These are phyloP conservation scores for Leccinellum luteum DNA, from an alignment of 768 basidiomycete species.

Conservation along the genomic window DNA sequence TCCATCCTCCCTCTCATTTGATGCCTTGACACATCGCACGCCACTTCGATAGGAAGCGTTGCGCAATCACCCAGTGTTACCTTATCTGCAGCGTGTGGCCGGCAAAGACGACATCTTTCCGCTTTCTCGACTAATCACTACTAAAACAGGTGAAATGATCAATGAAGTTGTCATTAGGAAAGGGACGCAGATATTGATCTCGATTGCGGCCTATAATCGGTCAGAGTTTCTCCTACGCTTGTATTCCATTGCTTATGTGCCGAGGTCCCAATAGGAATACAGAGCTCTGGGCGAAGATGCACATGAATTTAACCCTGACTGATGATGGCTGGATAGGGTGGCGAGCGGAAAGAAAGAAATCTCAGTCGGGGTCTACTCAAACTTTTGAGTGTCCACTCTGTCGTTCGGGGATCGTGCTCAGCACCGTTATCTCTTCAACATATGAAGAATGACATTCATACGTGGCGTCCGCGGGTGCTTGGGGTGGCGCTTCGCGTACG, in stretches of 20 bases:
- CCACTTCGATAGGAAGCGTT: slow-evolving; percentile 40
- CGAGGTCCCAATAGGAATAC: slow-evolving; percentile 16
- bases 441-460: slow-evolving; percentile 13
- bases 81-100: slow-evolving; percentile 50
- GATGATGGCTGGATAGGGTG: slow-evolving; percentile 23
- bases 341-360: slow-evolving; percentile 17
- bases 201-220: slow-evolving; percentile 57
- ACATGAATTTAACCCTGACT: slow-evolving; percentile 30
- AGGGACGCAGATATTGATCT: slow-evolving; percentile 44
- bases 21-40: slow-evolving; percentile 12
- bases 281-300: slow-evolving; percentile 32
- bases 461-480: slow-evolving; percentile 25
- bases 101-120: slow-evolving; percentile 55
- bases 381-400: slow-evolving; percentile 18
- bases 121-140: slow-evolving; percentile 50
- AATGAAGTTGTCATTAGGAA: slow-evolving; percentile 46
- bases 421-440: background rate
- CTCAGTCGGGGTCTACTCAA: slow-evolving; percentile 29
- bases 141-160: slow-evolving; percentile 42
- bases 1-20: background rate
- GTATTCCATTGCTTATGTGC: background rate
- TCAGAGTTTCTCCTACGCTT: slow-evolving; percentile 14
- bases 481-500: slow-evolving; percentile 10
- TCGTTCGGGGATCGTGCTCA: background rate
- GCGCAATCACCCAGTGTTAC: slow-evolving; percentile 48